Conservation (phyloP, 176 grass and related monocot species). For the Microstegium vimineum region DNA sequence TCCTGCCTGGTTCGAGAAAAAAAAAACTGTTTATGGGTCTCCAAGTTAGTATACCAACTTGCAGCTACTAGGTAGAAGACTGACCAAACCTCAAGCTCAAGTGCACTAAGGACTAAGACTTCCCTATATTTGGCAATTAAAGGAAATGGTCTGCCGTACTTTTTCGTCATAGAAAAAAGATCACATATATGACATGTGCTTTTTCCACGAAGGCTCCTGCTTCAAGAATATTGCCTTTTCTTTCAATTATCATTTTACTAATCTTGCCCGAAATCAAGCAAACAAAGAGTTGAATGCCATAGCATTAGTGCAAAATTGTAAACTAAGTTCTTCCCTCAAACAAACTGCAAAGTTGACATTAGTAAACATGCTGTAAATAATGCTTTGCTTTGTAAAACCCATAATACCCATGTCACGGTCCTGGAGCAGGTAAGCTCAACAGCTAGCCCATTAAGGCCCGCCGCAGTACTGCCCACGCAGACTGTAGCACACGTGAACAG, state of each 20-base stretch:
- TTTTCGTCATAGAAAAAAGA: neutral
- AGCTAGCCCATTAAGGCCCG: neutral
- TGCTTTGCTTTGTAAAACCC: neutral
- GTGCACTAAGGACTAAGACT: neutral
- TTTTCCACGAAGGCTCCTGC: slow-evolving; percentile 1
- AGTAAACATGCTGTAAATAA: slow-evolving; percentile 9
- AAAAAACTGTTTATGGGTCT: neutral
- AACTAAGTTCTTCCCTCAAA: slow-evolving; percentile 13
- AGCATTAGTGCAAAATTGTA: neutral
- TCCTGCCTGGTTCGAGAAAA: neutral
- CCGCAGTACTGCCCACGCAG: neutral
- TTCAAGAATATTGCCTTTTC: neutral
- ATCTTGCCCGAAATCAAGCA: slow-evolving; percentile 14
- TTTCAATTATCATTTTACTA: slow-evolving; percentile 15
- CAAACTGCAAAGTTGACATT: neutral
- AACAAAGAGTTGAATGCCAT: neutral
- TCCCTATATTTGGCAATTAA: neutral
- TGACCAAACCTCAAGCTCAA: neutral
- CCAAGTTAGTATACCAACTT: slow-evolving; percentile 15
- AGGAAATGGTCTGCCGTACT: neutral
- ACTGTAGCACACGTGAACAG: neutral
- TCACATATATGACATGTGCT: neutral
- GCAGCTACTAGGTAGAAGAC: neutral
- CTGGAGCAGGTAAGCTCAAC: neutral
- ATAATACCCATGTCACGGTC: neutral